A percentile compares a stretch with the other conserved stretches of the same genome.
Evolutionary conservation across 805 yeast species (phyloP).

Genomic region (Cyberlindnera samutprakarnensis): DNA sequence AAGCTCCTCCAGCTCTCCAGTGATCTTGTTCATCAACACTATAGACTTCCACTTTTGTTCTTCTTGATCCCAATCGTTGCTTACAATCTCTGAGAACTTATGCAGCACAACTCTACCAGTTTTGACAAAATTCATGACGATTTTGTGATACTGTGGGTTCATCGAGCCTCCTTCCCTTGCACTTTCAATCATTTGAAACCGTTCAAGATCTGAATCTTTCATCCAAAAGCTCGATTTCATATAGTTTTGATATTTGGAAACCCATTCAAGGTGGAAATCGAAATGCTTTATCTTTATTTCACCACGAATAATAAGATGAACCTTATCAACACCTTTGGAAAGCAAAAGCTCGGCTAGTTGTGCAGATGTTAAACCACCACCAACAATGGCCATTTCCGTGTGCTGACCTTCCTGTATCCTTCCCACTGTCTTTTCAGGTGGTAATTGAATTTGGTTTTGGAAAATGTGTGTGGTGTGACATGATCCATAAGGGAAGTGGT

Average conservation of each 20-base stretch:
- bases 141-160: conserved; percentile 35
- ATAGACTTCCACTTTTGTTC: conserved; percentile 22
- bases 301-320: conserved; percentile 28
- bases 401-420: neutral
- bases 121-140: conserved; percentile 24
- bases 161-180: conserved; percentile 40
- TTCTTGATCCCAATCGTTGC: conserved; percentile 23
- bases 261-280: conserved; percentile 43
- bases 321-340: conserved; percentile 24
- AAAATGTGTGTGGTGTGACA: conserved; percentile 11
- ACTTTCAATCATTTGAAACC: conserved; percentile 31
- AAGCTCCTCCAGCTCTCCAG: conserved; percentile 4
- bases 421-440: neutral
- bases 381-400: conserved; percentile 27
- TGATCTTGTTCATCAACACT: conserved; percentile 1
- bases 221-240: conserved; percentile 35
- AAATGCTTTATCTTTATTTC: conserved; percentile 38
- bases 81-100: conserved; percentile 23
- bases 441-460: conserved; percentile 2
- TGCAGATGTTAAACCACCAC: conserved; percentile 41
- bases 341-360: conserved; percentile 35
- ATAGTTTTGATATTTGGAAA: conserved; percentile 38
- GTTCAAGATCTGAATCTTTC: conserved; percentile 34
- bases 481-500: conserved; percentile 6
- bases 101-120: conserved; percentile 26